These are phyloP conservation scores for Dipteronia dyeriana DNA, from an alignment of 345 rosid species.

Conservation along the genomic window DNA sequence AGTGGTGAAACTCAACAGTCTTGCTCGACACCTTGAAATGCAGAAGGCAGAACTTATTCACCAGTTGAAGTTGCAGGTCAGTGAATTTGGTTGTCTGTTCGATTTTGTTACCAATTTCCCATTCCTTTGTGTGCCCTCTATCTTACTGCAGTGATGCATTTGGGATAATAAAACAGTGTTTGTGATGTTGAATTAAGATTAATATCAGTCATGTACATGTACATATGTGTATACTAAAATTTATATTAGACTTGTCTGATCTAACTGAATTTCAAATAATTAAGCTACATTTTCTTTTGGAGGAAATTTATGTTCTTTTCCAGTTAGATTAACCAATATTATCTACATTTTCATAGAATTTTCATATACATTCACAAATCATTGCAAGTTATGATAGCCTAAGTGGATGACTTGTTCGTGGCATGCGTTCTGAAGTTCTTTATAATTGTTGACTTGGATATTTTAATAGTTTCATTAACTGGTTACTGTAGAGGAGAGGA, in stretches of 20 bases:
- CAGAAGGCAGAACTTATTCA: constrained; percentile 69
- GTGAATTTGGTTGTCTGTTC: constrained; percentile 8
- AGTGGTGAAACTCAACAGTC: constrained; percentile 57
- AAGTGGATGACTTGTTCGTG: background rate
- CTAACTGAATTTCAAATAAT: background rate
- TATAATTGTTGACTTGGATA: background rate
- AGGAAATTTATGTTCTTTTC: background rate
- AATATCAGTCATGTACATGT: background rate
- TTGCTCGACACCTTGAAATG: constrained; percentile 59
- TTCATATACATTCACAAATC: background rate
- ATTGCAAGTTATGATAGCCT: background rate
- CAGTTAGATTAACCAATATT: background rate
- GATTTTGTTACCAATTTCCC: background rate
- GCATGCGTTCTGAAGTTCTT: background rate
- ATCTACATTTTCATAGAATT: background rate
- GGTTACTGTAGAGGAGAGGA: background rate
- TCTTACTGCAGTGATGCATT: background rate
- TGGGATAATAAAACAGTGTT: no score
- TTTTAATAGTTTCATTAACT: background rate
- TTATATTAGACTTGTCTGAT: background rate
- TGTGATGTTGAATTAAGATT: background rate
- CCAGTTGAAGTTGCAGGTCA: constrained; percentile 68
- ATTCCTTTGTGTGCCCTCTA: background rate
- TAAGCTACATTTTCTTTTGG: background rate
- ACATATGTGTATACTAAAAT: background rate